Evolutionary conservation across 225 moss, liverwort and hornwort species (phyloP).

Genomic region (Marchantia polymorpha): DNA sequence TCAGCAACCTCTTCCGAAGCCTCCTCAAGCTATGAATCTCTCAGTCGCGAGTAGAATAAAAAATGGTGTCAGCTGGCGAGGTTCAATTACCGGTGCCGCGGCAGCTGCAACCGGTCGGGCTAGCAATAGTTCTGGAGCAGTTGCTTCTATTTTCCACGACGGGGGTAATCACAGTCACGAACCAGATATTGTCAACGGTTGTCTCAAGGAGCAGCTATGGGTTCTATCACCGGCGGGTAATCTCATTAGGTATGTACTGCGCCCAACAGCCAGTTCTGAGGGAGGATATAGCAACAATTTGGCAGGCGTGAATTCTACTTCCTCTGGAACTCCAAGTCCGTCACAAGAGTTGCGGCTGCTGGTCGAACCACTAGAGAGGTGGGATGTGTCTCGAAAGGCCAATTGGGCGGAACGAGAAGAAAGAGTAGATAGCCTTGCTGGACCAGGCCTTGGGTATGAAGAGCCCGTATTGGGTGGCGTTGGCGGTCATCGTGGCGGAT

Average conservation of each 20-base stretch:
- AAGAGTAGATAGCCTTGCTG: slow-evolving; percentile 56
- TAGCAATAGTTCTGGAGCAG: slow-evolving; percentile 63
- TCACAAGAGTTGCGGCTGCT: slow-evolving; percentile 66
- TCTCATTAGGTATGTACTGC: slow-evolving; percentile 83
- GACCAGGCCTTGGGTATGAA: slow-evolving; percentile 37
- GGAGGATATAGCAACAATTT: slow-evolving; percentile 59
- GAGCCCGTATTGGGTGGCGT: slow-evolving; percentile 31
- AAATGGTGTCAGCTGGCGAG: slow-evolving; percentile 91
- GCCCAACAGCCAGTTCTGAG: slow-evolving; percentile 73
- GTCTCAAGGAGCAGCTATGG: slow-evolving; percentile 90
- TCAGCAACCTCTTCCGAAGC: slow-evolving; percentile 55
- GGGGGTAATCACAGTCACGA: slow-evolving; percentile 82
- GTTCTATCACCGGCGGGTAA: slow-evolving; percentile 86
- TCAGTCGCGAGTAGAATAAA: slow-evolving; percentile 88
- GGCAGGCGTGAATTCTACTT: slow-evolving; percentile 59
- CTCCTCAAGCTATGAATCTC: slow-evolving; percentile 73
- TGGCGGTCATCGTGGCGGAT: slow-evolving; percentile 37
- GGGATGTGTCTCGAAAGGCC: slow-evolving; percentile 93
- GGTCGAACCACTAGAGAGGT: slow-evolving; percentile 83
- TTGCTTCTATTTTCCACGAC: slow-evolving; percentile 88
- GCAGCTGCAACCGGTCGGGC: slow-evolving; percentile 84
- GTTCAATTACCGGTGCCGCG: slow-evolving; percentile 88
- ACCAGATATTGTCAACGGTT: slow-evolving; percentile 54
- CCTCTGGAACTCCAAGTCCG: slow-evolving; percentile 60
- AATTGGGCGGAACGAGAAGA: slow-evolving; percentile 98